Percentiles rank a stretch among this genome's conserved stretches.
Conservation (phyloP, 2,329 filamentous ascomycete genomes). For the Laburnicola sp. region DNA sequence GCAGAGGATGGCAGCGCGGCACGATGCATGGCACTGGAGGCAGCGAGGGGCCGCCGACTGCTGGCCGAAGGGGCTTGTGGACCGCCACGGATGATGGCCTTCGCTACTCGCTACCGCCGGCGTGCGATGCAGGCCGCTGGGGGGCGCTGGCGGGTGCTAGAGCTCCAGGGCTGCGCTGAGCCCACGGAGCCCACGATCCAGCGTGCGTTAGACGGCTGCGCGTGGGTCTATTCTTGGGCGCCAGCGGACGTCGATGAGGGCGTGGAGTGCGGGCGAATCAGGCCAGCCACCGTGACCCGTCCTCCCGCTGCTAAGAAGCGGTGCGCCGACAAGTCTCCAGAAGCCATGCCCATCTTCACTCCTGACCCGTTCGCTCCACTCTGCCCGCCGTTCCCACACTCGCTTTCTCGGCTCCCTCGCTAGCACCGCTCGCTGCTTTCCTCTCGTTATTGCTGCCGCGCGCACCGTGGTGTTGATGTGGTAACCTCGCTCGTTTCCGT, state of each 20-base stretch:
- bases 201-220: constrained; percentile 8
- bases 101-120: not conserved
- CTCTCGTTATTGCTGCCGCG: constrained; percentile 6
- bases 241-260: constrained; percentile 12
- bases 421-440: not conserved
- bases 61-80: no score
- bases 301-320: constrained; percentile 12
- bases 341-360: constrained; percentile 3
- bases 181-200: constrained; percentile 5
- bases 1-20: not conserved
- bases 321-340: constrained; percentile 4
- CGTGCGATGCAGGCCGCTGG: constrained; percentile 5
- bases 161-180: not conserved
- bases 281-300: constrained; percentile 4
- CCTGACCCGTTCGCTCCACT: constrained; percentile 15
- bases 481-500: constrained; percentile 17
- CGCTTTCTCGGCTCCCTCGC: constrained; percentile 8
- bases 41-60: not conserved
- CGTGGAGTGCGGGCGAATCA: constrained; percentile 13
- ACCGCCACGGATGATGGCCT: not conserved
- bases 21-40: not conserved
- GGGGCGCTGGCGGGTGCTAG: not conserved
- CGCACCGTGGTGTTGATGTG: constrained; percentile 12
- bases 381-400: constrained; percentile 8
- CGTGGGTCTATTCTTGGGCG: constrained; percentile 27